These are phyloP conservation scores for Podospora anserina DNA, from an alignment of 495 filamentous ascomycete species.

Conservation along the genomic window DNA sequence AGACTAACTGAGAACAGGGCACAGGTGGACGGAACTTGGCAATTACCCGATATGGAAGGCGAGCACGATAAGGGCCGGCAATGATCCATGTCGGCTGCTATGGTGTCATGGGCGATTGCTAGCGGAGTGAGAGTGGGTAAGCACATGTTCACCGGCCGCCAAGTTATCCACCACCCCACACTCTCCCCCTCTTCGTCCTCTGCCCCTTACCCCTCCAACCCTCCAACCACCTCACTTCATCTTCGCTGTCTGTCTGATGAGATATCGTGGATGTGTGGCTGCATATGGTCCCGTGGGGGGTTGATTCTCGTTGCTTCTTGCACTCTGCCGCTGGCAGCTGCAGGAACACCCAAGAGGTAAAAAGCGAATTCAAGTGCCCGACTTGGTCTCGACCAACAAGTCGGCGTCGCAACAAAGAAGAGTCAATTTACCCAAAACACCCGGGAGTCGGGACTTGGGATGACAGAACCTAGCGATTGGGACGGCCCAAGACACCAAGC, in stretches of 20 bases:
- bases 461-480: slow-evolving; percentile 8
- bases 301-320: not conserved
- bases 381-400: too few relatives aligned
- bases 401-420: not conserved
- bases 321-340: not conserved
- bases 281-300: not conserved
- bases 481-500: not conserved
- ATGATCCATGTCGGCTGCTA: slow-evolving; percentile 16
- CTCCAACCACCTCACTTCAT: not conserved
- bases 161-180: not conserved
- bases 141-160: not conserved
- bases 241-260: not conserved
- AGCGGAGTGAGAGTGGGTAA: not conserved
- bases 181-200: not conserved
- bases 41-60: slow-evolving; percentile 26
- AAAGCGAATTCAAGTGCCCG: not conserved
- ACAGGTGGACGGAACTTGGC: slow-evolving; percentile 11
- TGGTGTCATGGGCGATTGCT: slow-evolving; percentile 12
- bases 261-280: not conserved
- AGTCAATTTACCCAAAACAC: slow-evolving; percentile 8
- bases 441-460: not conserved
- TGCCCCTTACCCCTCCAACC: not conserved
- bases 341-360: slow-evolving; percentile 5
- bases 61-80: slow-evolving; percentile 22
- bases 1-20: not conserved